phyloP scores from a whole-genome alignment of 257 asterid genomes.

The Perilla frutescens region DNA sequence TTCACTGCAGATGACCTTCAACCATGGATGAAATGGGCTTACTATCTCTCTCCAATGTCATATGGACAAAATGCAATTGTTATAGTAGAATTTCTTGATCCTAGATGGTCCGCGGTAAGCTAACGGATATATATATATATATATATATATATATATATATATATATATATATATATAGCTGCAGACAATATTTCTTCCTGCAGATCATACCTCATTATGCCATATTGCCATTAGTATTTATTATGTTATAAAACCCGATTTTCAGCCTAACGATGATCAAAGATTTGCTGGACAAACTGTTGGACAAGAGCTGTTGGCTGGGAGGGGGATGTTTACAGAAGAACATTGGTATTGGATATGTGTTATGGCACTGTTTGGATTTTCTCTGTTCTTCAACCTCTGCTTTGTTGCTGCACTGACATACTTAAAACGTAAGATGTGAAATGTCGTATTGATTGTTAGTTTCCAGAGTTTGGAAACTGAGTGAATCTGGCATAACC shows the following conservation, averaged over 20 bases:
- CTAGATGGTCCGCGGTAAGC: slow-evolving; percentile 65
- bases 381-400: slow-evolving; percentile 64
- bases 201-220: neutral
- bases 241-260: neutral
- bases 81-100: slow-evolving; percentile 68
- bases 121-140: neutral
- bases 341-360: slow-evolving; percentile 72
- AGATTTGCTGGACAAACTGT: slow-evolving; percentile 56
- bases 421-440: slow-evolving; percentile 60
- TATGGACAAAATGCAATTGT: slow-evolving; percentile 70
- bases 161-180: neutral
- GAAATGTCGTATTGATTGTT: neutral
- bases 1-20: slow-evolving; percentile 64
- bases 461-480: slow-evolving; percentile 5
- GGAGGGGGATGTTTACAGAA: slow-evolving; percentile 71
- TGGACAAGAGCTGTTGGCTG: slow-evolving; percentile 59
- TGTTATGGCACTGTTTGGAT: slow-evolving; percentile 57
- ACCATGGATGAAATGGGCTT: slow-evolving; percentile 85
- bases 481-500: neutral
- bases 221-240: neutral
- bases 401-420: slow-evolving; percentile 72
- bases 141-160: neutral
- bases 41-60: slow-evolving; percentile 74
- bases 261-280: slow-evolving; percentile 50
- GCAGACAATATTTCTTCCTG: neutral